Conservation (phyloP, 2,329 filamentous ascomycete species). For the Peltaster fructicola region DNA sequence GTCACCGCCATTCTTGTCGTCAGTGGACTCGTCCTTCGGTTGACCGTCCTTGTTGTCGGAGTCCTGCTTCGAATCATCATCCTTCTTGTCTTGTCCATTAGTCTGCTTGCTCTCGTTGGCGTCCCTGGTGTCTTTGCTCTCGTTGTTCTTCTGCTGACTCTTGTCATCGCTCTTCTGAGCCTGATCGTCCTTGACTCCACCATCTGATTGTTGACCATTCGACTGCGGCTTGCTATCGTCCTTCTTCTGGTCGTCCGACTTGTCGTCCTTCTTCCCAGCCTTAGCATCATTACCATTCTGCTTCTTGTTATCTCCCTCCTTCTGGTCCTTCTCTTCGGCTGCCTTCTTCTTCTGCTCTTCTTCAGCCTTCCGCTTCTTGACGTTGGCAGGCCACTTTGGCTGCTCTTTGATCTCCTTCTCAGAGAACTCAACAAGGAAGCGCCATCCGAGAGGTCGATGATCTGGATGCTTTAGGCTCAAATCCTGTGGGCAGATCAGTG, state of each 20-base stretch:
- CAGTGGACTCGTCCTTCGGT: slow-evolving; percentile 10
- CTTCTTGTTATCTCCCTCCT: slow-evolving; percentile 5
- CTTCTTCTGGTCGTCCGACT: too few species aligned
- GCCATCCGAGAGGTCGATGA: slow-evolving; percentile 30
- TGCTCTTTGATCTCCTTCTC: slow-evolving; percentile 33
- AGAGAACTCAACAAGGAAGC: slow-evolving; percentile 31
- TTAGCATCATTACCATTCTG: slow-evolving; percentile 7
- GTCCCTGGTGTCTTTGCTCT: slow-evolving; percentile 6
- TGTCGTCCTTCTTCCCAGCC: slow-evolving; percentile 9
- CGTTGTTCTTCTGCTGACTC: too few species aligned
- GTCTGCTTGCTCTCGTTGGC: slow-evolving; percentile 14
- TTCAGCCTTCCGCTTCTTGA: slow-evolving; percentile 20
- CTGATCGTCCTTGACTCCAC: too few species aligned
- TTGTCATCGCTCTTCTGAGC: too few species aligned
- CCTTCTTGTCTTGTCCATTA: slow-evolving; percentile 17
- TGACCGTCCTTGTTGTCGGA: slow-evolving; percentile 23
- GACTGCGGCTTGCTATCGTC: too few species aligned
- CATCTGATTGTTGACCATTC: too few species aligned
- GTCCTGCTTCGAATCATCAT: slow-evolving; percentile 20
- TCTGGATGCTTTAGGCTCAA: slow-evolving; percentile 28
- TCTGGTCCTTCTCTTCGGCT: slow-evolving; percentile 1
- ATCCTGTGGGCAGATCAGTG: slow-evolving; percentile 19
- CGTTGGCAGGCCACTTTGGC: slow-evolving; percentile 32
- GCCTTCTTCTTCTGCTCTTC: slow-evolving; percentile 14
- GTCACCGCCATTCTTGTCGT: slow-evolving; percentile 5